Conservation (phyloP, 768 basidiomycete genomes). For the Mycena albidolilacea region DNA sequence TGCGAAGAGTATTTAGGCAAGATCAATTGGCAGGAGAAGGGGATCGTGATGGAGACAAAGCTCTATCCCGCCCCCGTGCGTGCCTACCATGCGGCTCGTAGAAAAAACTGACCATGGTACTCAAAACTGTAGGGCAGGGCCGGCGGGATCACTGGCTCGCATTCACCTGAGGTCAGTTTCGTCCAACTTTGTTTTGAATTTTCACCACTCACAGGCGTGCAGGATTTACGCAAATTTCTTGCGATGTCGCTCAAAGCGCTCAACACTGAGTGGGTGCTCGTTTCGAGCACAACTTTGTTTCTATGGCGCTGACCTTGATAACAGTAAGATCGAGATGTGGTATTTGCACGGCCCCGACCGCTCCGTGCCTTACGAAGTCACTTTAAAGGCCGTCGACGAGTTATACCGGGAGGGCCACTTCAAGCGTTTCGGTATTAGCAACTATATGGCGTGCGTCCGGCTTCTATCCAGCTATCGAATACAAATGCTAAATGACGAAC, state of each 20-base stretch:
- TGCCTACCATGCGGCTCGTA: constrained; percentile 29
- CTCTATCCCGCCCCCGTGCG: constrained; percentile 41
- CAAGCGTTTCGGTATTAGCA: constrained; percentile 73
- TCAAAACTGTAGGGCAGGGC: neutral
- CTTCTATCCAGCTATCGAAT: neutral
- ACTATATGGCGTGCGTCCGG: constrained; percentile 63
- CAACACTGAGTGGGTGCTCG: constrained; percentile 56
- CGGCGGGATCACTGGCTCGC: constrained; percentile 6
- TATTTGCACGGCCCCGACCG: constrained; percentile 77
- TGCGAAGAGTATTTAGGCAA: constrained; percentile 69
- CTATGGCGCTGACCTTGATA: neutral
- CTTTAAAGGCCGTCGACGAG: constrained; percentile 66
- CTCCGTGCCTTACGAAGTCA: constrained; percentile 69
- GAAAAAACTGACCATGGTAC: neutral
- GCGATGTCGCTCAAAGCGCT: constrained; percentile 61
- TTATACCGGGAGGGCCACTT: constrained; percentile 72
- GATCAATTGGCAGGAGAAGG: constrained; percentile 64
- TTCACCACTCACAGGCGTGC: neutral
- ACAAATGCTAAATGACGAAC: neutral
- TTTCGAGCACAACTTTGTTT: neutral
- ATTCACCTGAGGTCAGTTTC: constrained; percentile 7
- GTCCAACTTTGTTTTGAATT: neutral
- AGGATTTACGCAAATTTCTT: constrained; percentile 63
- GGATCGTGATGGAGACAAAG: constrained; percentile 73
- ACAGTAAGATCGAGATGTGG: constrained; percentile 62